Percentiles rank a stretch among this genome's conserved stretches.
Evolutionary conservation across 2,329 filamentous ascomycete species (phyloP).

Genomic region (Cadophora malorum): DNA sequence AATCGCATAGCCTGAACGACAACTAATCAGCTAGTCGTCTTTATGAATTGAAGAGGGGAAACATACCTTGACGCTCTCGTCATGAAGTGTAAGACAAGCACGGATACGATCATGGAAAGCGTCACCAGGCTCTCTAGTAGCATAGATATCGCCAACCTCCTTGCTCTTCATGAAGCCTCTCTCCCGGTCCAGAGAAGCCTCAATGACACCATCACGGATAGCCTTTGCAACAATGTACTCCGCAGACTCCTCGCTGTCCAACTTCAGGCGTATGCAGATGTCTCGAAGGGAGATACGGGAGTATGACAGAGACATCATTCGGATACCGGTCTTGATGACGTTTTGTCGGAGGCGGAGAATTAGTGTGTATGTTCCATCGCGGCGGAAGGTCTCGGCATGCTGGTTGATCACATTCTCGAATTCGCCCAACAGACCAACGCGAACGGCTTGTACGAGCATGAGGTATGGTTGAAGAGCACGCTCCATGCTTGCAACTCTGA

Average conservation of each 20-base stretch:
- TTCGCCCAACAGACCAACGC: conserved; percentile 93
- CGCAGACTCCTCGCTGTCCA: conserved; percentile 95
- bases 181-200: conserved; percentile 92
- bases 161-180: conserved; percentile 98
- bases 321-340: conserved; percentile 98
- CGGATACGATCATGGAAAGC: conserved; percentile 97
- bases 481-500: conserved; percentile 89
- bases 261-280: conserved; percentile 92
- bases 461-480: conserved; percentile 91
- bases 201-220: conserved; percentile 95
- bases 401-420: conserved; percentile 87
- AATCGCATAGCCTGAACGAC: conserved; percentile 86
- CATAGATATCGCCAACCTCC: conserved; percentile 94
- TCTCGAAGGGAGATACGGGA: conserved; percentile 96
- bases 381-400: conserved; percentile 84
- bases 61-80: conserved; percentile 95
- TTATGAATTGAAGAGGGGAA: conserved; percentile 10
- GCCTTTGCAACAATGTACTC: conserved; percentile 99
- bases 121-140: conserved; percentile 93
- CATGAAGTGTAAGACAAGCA: conserved; percentile 89
- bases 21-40: conserved; percentile 20
- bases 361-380: conserved; percentile 93
- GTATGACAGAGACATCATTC: conserved; percentile 98
- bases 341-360: conserved; percentile 96
- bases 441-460: conserved; percentile 90